These are phyloP conservation scores for Alternaria triticina DNA, from an alignment of 2,329 filamentous ascomycete species.

Conservation along the genomic window DNA sequence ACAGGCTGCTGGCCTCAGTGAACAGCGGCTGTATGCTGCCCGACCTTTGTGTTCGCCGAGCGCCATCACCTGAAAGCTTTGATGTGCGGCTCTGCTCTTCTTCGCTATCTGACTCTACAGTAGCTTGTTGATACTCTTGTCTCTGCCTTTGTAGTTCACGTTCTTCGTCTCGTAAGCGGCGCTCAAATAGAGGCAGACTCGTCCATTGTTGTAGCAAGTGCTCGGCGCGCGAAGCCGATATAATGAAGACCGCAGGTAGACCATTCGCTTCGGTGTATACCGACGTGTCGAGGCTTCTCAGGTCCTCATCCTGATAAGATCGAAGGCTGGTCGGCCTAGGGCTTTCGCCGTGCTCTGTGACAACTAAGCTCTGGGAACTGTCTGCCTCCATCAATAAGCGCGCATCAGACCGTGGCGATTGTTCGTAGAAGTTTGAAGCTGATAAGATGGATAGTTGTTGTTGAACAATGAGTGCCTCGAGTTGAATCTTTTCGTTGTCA, in stretches of 20 bases:
- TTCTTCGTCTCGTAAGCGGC: constrained; percentile 32
- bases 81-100: constrained; percentile 28
- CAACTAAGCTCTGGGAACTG: constrained; percentile 35
- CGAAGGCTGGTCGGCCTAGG: constrained; percentile 32
- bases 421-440: constrained; percentile 28
- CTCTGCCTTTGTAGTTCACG: constrained; percentile 28
- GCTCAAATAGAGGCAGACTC: constrained; percentile 38
- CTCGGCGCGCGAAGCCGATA: constrained; percentile 33
- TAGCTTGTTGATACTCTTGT: constrained; percentile 39
- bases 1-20: constrained; percentile 27
- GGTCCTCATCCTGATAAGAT: constrained; percentile 36
- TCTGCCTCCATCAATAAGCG: constrained; percentile 38
- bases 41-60: constrained; percentile 20
- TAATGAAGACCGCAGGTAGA: constrained; percentile 31
- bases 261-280: constrained; percentile 27
- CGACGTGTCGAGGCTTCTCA: constrained; percentile 32
- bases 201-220: constrained; percentile 43
- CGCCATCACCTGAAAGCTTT: constrained; percentile 14
- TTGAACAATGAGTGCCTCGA: constrained; percentile 48
- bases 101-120: constrained; percentile 45
- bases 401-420: constrained; percentile 15
- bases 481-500: constrained; percentile 44
- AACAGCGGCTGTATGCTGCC: constrained; percentile 39
- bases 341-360: constrained; percentile 4
- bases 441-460: constrained; percentile 47